These are phyloP conservation scores for Phaffia tasmanica DNA, from an alignment of 768 basidiomycete genomes.

Conservation along the genomic window DNA sequence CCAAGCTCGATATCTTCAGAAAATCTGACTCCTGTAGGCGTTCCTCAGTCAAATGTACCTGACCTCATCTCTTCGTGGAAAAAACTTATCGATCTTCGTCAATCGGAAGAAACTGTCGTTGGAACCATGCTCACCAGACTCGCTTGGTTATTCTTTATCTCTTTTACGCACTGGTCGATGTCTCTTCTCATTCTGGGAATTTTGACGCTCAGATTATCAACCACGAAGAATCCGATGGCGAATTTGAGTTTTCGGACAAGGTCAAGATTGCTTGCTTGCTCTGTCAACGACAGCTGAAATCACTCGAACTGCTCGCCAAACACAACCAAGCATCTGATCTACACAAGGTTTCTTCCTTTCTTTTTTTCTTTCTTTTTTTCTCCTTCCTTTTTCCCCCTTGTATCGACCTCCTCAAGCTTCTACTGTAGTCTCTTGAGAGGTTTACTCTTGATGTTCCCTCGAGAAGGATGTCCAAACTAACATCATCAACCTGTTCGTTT, in stretches of 20 bases:
- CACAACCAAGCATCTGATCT: conserved; percentile 90
- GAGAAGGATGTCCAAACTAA: background rate
- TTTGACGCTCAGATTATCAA: background rate
- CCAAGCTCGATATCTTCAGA: background rate
- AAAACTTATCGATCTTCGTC: conserved; percentile 7
- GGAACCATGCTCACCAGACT: background rate
- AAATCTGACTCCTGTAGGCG: background rate
- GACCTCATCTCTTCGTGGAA: background rate
- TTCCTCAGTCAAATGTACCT: background rate
- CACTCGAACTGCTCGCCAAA: conserved; percentile 66
- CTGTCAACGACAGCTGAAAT: conserved; percentile 88
- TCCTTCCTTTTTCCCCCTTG: conserved; percentile 3
- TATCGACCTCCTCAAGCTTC: no score
- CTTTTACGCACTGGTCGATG: background rate
- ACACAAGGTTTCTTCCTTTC: conserved; percentile 63
- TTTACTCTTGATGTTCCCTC: no score
- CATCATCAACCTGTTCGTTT: background rate
- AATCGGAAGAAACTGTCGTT: background rate
- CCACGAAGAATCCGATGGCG: conserved; percentile 42
- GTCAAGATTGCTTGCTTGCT: conserved; percentile 68
- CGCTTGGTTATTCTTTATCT: conserved; percentile 11
- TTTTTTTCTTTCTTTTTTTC: conserved; percentile 33
- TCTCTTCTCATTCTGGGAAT: background rate
- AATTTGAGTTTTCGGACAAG: conserved; percentile 75
- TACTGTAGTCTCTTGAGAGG: no score